A percentile compares a stretch with the other conserved stretches of the same genome.
Conservation (phyloP, 2,329 filamentous ascomycete genomes). For the Rosellinia necatrix region DNA sequence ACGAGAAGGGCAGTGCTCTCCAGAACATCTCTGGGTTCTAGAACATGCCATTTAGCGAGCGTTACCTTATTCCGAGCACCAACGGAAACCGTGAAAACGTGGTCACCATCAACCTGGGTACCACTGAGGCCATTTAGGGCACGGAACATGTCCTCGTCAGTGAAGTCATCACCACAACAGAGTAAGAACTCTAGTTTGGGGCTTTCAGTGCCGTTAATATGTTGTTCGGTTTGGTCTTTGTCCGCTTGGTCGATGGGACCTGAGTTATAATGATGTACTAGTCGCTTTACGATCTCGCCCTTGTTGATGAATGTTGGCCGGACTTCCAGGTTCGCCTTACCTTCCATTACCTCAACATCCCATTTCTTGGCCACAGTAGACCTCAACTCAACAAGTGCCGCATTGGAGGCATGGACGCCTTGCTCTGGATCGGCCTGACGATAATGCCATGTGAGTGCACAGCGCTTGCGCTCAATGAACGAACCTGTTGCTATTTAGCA, state of each 20-base stretch:
- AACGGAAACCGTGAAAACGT: constrained; percentile 89
- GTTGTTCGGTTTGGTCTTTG: constrained; percentile 1
- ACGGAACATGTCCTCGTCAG: constrained; percentile 96
- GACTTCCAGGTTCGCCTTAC: constrained; percentile 96
- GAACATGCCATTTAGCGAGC: constrained; percentile 84
- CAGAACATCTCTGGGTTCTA: constrained; percentile 88
- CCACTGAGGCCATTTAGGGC: constrained; percentile 67
- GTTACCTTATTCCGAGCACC: constrained; percentile 92
- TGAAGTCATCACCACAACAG: constrained; percentile 94
- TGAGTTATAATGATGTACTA: constrained; percentile 74
- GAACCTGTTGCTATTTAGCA: constrained; percentile 60
- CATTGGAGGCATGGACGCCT: constrained; percentile 76
- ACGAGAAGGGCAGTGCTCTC: constrained; percentile 64
- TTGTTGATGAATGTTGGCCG: constrained; percentile 98
- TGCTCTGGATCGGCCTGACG: constrained; percentile 87
- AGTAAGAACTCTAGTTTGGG: constrained; percentile 81
- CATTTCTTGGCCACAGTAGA: constrained; percentile 75
- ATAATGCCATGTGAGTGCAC: constrained; percentile 97
- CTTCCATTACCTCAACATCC: constrained; percentile 95
- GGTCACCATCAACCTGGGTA: constrained; percentile 60
- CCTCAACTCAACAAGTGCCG: constrained; percentile 83
- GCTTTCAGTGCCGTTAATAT: constrained; percentile 48
- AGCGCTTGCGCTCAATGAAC: constrained; percentile 92
- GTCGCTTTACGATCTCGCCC: constrained; percentile 86
- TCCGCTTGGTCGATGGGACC: constrained; percentile 41